phyloP scores from a whole-genome alignment of 768 basidiomycete species.

The Ramaria sp. region DNA sequence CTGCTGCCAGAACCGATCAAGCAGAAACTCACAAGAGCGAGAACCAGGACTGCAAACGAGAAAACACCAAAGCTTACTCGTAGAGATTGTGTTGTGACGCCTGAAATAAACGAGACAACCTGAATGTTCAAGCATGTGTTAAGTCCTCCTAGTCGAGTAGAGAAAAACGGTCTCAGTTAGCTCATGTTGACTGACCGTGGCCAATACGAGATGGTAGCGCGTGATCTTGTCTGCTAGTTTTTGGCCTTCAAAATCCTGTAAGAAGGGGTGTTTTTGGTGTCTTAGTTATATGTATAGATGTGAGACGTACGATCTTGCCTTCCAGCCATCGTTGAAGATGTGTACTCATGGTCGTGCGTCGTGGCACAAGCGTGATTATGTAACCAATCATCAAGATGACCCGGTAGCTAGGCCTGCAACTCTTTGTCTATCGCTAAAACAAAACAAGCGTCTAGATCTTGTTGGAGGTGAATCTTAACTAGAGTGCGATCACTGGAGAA shows the following conservation, averaged over 20 bases:
- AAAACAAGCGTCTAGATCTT: too few relatives aligned
- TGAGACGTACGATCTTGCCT: constrained; percentile 22
- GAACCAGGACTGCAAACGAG: constrained; percentile 25
- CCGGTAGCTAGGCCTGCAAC: too few relatives aligned
- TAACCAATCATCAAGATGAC: too few relatives aligned
- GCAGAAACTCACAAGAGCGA: constrained; percentile 29
- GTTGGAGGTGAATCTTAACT: too few relatives aligned
- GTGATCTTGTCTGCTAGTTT: constrained; percentile 37
- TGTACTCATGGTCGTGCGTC: too few relatives aligned
- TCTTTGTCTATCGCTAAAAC: too few relatives aligned
- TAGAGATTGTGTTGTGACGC: constrained; percentile 47
- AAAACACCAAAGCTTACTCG: constrained; percentile 41
- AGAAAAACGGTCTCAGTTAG: neutral
- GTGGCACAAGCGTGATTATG: too few relatives aligned
- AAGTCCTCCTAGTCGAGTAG: neutral
- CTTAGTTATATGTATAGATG: neutral
- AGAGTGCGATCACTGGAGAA: too few relatives aligned
- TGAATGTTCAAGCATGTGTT: constrained; percentile 15
- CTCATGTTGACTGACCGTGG: constrained; percentile 29
- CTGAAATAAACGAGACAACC: constrained; percentile 45
- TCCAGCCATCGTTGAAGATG: constrained; percentile 1
- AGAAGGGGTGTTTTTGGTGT: neutral
- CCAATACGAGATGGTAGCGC: constrained; percentile 30
- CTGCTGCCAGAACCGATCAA: neutral
- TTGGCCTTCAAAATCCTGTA: constrained; percentile 55